phyloP scores from a whole-genome alignment of 2,329 filamentous ascomycete genomes.

The Ophidiomyces ophidiicola region DNA sequence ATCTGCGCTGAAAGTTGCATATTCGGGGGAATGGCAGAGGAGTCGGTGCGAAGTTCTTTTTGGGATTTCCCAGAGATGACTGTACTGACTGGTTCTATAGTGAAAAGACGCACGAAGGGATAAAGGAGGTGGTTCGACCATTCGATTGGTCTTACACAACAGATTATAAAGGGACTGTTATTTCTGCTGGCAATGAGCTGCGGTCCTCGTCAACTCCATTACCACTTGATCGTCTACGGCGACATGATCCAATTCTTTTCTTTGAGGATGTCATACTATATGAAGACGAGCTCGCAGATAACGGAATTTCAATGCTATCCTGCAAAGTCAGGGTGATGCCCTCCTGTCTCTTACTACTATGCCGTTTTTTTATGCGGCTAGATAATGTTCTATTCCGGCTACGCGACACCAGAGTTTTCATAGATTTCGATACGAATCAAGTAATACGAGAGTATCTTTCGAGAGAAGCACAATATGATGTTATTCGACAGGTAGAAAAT shows the following conservation, averaged over 20 bases:
- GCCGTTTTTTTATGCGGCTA: conserved; percentile 80
- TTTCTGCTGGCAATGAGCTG: conserved; percentile 27
- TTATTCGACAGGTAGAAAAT: conserved; percentile 54
- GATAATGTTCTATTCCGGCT: conserved; percentile 82
- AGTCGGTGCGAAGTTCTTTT: conserved; percentile 44
- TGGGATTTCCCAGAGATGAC: conserved; percentile 14
- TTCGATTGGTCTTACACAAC: conserved; percentile 99
- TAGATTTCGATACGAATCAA: conserved; percentile 69
- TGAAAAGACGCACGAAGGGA: conserved; percentile 67
- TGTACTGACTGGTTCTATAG: conserved; percentile 32
- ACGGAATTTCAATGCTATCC: conserved; percentile 80
- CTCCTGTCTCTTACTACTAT: conserved; percentile 68
- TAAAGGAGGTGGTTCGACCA: conserved; percentile 86
- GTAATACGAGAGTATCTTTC: conserved; percentile 82
- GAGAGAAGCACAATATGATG: conserved; percentile 70
- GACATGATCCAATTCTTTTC: conserved; percentile 87
- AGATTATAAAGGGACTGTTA: conserved; percentile 59
- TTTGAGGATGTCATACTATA: conserved; percentile 94
- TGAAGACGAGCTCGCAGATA: conserved; percentile 95
- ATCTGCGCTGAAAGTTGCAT: conserved; percentile 84
- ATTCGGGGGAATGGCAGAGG: conserved; percentile 77
- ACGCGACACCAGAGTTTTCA: conserved; percentile 79
- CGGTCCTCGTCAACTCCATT: conserved; percentile 46
- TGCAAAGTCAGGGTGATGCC: conserved; percentile 93
- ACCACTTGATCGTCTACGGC: conserved; percentile 72